These are phyloP conservation scores for Candida oleophila DNA, from an alignment of 805 yeast genomes.

Conservation along the genomic window DNA sequence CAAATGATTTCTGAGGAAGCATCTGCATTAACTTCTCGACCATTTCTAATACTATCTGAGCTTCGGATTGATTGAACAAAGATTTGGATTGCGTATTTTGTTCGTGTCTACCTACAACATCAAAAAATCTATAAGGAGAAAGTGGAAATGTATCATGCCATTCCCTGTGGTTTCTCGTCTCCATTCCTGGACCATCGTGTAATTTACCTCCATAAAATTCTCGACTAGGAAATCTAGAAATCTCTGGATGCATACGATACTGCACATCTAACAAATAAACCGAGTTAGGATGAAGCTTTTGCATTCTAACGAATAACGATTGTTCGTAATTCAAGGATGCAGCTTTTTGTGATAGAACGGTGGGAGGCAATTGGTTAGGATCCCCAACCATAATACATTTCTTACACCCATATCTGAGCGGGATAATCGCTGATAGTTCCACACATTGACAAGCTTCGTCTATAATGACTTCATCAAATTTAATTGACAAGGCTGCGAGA, in stretches of 20 bases:
- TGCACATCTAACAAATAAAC: slow-evolving; percentile 83
- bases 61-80: slow-evolving; percentile 68
- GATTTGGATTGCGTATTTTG: slow-evolving; percentile 68
- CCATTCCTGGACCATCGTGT: slow-evolving; percentile 79
- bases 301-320: slow-evolving; percentile 92
- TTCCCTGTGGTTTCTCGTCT: slow-evolving; percentile 51
- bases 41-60: slow-evolving; percentile 68
- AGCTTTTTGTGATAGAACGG: slow-evolving; percentile 88
- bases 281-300: slow-evolving; percentile 55
- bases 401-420: slow-evolving; percentile 85
- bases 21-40: slow-evolving; percentile 48
- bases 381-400: slow-evolving; percentile 97
- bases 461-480: slow-evolving; percentile 85
- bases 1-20: slow-evolving; percentile 53
- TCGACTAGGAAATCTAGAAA: slow-evolving; percentile 80
- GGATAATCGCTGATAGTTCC: slow-evolving; percentile 87
- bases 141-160: slow-evolving; percentile 69
- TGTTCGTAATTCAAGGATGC: slow-evolving; percentile 80
- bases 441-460: slow-evolving; percentile 99
- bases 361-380: slow-evolving; percentile 97
- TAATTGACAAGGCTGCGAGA: slow-evolving; percentile 67
- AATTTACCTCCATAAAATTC: slow-evolving; percentile 77
- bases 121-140: slow-evolving; percentile 78
- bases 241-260: slow-evolving; percentile 96
- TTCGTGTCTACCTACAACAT: slow-evolving; percentile 60